These are phyloP conservation scores for Colletotrichum australisinense DNA, from an alignment of 2,329 filamentous ascomycete species.

Conservation along the genomic window DNA sequence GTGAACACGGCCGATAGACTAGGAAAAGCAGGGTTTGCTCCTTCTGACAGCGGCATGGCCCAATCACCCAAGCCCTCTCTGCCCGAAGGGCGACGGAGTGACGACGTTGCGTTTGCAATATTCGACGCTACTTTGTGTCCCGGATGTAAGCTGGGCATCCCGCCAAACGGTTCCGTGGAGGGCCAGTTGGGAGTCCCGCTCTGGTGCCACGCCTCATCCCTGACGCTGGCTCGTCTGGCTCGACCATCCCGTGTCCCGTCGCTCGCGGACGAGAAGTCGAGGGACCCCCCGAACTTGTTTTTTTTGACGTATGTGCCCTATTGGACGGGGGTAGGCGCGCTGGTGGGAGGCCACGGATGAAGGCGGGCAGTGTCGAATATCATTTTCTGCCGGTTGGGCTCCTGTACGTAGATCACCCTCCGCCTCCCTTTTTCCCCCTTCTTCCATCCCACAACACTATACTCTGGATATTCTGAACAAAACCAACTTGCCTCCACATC, in stretches of 20 bases:
- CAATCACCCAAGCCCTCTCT: constrained; percentile 11
- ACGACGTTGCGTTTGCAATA: constrained; percentile 22
- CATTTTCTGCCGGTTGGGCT: constrained; percentile 35
- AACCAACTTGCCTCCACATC: constrained; percentile 25
- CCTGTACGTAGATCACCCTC: constrained; percentile 11
- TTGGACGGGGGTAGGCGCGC: constrained; percentile 30
- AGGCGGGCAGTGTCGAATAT: constrained; percentile 34
- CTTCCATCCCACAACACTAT: constrained; percentile 27
- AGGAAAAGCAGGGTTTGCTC: constrained; percentile 20
- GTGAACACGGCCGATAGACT: not conserved
- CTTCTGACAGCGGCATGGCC: constrained; percentile 13
- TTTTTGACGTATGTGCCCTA: constrained; percentile 30
- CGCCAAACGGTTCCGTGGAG: constrained; percentile 23
- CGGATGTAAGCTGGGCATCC: constrained; percentile 13
- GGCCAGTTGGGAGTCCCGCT: constrained; percentile 9
- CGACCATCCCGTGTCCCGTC: constrained; percentile 17
- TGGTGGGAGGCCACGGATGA: constrained; percentile 28
- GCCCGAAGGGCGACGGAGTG: constrained; percentile 11
- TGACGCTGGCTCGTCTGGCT: constrained; percentile 10
- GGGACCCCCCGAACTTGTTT: not conserved
- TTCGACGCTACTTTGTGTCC: constrained; percentile 17
- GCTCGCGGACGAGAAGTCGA: not conserved
- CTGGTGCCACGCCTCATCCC: constrained; percentile 27
- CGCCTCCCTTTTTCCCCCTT: constrained; percentile 14
- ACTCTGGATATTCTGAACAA: constrained; percentile 33